Evolutionary conservation across 192 early-diverging fungal genomes (phyloP).

Genomic region (Cladochytrium replicatum): DNA sequence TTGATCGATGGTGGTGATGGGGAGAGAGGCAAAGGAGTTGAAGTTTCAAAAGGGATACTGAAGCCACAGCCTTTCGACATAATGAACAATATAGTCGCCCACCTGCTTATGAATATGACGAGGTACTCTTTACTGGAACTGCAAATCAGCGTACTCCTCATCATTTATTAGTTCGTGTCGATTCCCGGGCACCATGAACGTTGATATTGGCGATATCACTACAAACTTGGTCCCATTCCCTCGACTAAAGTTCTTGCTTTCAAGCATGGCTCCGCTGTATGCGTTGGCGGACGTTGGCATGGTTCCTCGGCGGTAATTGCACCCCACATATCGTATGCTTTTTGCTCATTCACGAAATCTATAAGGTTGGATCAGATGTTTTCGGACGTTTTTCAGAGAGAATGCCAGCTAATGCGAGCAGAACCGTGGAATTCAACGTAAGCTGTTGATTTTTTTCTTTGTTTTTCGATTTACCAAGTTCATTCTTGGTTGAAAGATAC

Average conservation of each 20-base stretch:
- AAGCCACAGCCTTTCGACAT: constrained; percentile 28
- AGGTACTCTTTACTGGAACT: constrained; percentile 17
- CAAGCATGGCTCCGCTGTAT: constrained; percentile 46
- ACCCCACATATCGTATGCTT: constrained; percentile 1
- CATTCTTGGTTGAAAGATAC: constrained; percentile 15
- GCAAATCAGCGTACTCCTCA: constrained; percentile 1
- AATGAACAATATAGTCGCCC: constrained; percentile 54
- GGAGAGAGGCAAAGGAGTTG: not conserved
- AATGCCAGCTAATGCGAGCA: constrained; percentile 38
- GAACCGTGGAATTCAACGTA: constrained; percentile 33
- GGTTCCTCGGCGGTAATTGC: constrained; percentile 17
- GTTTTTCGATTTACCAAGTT: not conserved
- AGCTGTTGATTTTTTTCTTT: constrained; percentile 3
- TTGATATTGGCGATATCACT: constrained; percentile 55
- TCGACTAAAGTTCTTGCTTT: constrained; percentile 40
- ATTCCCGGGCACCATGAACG: constrained; percentile 49
- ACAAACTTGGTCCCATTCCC: constrained; percentile 57
- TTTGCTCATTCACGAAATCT: not conserved
- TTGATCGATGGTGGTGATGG: constrained; percentile 19
- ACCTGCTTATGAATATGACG: constrained; percentile 46
- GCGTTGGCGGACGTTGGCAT: constrained; percentile 23
- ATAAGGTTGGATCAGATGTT: constrained; percentile 51
- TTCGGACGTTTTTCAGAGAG: constrained; percentile 37
- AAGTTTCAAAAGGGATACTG: constrained; percentile 8
- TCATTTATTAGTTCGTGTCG: constrained; percentile 36